phyloP scores from a whole-genome alignment of 1,284 basidiomycete genomes.

The Tylopilus sp. region DNA sequence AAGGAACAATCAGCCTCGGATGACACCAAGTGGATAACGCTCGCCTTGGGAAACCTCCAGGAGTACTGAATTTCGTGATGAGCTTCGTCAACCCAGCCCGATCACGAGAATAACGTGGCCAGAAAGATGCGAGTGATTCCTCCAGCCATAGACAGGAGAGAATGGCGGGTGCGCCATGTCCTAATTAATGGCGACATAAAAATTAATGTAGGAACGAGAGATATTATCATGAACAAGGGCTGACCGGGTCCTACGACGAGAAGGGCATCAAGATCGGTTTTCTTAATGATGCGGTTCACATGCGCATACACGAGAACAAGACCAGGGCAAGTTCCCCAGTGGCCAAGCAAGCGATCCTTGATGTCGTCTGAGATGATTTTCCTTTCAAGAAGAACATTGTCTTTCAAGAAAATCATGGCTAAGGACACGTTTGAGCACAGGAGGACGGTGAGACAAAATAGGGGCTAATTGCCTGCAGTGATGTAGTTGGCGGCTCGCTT shows the following conservation, averaged over 20 bases:
- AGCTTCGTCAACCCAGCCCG: conserved; percentile 64
- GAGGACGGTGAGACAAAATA: background rate
- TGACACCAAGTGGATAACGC: conserved; percentile 2
- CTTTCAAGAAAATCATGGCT: conserved; percentile 81
- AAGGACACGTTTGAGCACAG: background rate
- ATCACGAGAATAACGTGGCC: conserved; percentile 69
- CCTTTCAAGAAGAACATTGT: conserved; percentile 68
- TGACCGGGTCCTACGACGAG: conserved; percentile 74
- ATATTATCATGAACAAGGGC: background rate
- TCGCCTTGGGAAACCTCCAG: conserved; percentile 65
- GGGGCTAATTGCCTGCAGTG: conserved; percentile 48
- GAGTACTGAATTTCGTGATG: conserved; percentile 62
- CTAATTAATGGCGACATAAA: conserved; percentile 29
- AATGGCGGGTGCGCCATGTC: conserved; percentile 81
- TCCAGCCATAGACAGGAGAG: conserved; percentile 82
- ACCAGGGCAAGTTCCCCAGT: conserved; percentile 79
- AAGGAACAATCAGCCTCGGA: conserved; percentile 1
- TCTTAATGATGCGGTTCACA: conserved; percentile 71
- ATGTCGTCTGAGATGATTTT: conserved; percentile 64
- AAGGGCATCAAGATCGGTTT: conserved; percentile 57
- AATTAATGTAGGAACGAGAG: background rate
- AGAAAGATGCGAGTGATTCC: conserved; percentile 72
- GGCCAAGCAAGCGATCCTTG: conserved; percentile 76
- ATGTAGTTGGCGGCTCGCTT: conserved; percentile 64
- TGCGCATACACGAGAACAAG: conserved; percentile 80